Conservation (phyloP, 2,329 filamentous ascomycete genomes). For the Neofusicoccum ribis region DNA sequence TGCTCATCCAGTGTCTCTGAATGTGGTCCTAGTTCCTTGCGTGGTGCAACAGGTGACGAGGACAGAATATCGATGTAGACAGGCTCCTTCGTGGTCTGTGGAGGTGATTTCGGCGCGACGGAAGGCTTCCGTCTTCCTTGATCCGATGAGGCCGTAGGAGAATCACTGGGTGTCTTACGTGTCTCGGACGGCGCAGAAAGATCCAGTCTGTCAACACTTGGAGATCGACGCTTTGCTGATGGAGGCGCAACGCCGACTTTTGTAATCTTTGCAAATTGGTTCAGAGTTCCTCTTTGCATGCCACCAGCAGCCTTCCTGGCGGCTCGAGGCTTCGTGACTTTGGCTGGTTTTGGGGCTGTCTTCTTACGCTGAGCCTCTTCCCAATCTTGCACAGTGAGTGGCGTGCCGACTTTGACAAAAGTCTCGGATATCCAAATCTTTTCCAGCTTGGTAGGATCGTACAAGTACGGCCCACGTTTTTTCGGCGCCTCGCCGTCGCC, state of each 20-base stretch:
- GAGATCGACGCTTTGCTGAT: neutral
- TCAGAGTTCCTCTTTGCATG: slow-evolving; percentile 8
- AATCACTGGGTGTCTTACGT: no score
- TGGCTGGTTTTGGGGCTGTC: slow-evolving; percentile 2
- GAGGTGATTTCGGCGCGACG: neutral
- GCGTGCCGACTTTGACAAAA: slow-evolving; percentile 64
- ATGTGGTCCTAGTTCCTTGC: neutral
- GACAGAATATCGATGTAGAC: neutral
- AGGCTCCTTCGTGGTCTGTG: neutral
- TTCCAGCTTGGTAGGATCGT: slow-evolving; percentile 66
- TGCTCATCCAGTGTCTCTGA: neutral
- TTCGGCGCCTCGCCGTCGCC: slow-evolving; percentile 36
- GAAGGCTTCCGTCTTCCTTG: neutral
- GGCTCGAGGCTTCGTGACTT: slow-evolving; percentile 1
- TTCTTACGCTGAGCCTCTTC: slow-evolving; percentile 44
- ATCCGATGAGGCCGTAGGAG: neutral
- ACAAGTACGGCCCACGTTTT: slow-evolving; percentile 49
- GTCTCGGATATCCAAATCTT: slow-evolving; percentile 69
- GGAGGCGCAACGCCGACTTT: neutral
- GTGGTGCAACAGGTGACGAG: neutral
- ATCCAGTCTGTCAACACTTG: slow-evolving; percentile 8
- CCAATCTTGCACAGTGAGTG: slow-evolving; percentile 66
- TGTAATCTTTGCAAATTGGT: slow-evolving; percentile 1
- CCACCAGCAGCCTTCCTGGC: neutral
- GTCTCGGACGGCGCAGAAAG: neutral